Evolutionary conservation across 805 yeast species (phyloP).

Genomic region (Priceomyces fermenticarens): DNA sequence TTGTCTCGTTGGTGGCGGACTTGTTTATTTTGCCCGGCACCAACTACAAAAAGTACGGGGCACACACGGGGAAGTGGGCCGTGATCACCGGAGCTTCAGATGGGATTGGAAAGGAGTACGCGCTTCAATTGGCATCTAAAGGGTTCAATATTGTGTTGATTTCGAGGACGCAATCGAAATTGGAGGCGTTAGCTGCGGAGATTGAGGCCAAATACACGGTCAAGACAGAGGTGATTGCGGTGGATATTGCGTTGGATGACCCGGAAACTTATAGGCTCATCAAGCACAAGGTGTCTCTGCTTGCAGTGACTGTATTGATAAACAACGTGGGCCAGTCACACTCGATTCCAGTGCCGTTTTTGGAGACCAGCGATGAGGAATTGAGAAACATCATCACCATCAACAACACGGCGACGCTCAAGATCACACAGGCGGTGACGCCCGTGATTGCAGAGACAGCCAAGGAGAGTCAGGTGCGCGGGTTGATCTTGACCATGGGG

Average conservation of each 20-base stretch:
- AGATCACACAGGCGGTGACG: slow-evolving; percentile 74
- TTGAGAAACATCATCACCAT: slow-evolving; percentile 77
- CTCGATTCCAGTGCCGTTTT: slow-evolving; percentile 90
- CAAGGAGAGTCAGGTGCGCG: slow-evolving; percentile 45
- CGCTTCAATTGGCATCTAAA: slow-evolving; percentile 76
- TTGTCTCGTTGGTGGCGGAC: slow-evolving; percentile 54
- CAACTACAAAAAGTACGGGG: slow-evolving; percentile 69
- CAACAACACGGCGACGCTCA: slow-evolving; percentile 80
- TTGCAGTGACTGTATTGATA: slow-evolving; percentile 71
- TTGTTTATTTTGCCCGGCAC: slow-evolving; percentile 62
- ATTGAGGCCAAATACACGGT: slow-evolving; percentile 58
- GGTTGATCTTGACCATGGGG: slow-evolving; percentile 90
- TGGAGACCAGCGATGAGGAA: slow-evolving; percentile 74
- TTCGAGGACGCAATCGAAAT: slow-evolving; percentile 78
- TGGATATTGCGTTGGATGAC: slow-evolving; percentile 72
- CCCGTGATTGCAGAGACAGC: slow-evolving; percentile 63
- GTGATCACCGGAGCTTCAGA: slow-evolving; percentile 96
- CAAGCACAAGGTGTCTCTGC: slow-evolving; percentile 40
- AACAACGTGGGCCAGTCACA: slow-evolving; percentile 96
- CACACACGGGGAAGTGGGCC: slow-evolving; percentile 77
- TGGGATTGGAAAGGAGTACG: slow-evolving; percentile 93
- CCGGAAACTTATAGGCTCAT: slow-evolving; percentile 55
- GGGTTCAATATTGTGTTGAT: slow-evolving; percentile 84
- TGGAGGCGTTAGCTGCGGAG: slow-evolving; percentile 62
- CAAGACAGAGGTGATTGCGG: slow-evolving; percentile 62